Conservation (phyloP, 1,139 yeast genomes). For the Yueomyces sp. region DNA sequence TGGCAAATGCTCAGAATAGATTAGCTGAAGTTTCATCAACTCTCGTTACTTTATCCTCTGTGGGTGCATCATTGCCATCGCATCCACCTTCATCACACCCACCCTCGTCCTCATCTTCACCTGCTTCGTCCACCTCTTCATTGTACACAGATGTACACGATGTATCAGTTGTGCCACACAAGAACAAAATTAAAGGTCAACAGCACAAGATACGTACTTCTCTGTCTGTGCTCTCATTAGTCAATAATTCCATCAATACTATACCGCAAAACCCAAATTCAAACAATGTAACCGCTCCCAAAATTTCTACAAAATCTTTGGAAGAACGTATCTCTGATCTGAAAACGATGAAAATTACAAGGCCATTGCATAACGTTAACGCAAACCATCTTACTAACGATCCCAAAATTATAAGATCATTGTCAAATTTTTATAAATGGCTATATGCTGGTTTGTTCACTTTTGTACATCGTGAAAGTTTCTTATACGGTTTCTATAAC, state of each 20-base stretch:
- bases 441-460: conserved; percentile 53
- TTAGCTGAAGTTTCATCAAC: background rate
- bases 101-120: background rate
- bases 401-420: conserved; percentile 29
- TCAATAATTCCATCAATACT: background rate
- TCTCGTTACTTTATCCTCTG: too few relatives aligned
- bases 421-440: conserved; percentile 50
- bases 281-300: background rate
- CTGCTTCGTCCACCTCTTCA: conserved; percentile 20
- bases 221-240: conserved; percentile 4
- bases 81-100: background rate
- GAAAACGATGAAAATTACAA: conserved; percentile 21
- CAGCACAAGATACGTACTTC: conserved; percentile 1
- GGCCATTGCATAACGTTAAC: conserved; percentile 29
- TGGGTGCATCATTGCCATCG: too few relatives aligned
- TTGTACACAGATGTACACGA: conserved; percentile 19
- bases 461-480: conserved; percentile 56
- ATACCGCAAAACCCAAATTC: background rate
- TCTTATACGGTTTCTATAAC: conserved; percentile 42
- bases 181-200: conserved; percentile 1
- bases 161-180: conserved; percentile 14
- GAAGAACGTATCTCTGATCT: conserved; percentile 20
- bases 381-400: conserved; percentile 16
- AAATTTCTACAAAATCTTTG: background rate
- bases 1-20: conserved; percentile 4